Percentiles rank a stretch among this genome's conserved stretches.
Conservation (phyloP, 768 basidiomycete genomes). For the Boletellus ananiceps region DNA sequence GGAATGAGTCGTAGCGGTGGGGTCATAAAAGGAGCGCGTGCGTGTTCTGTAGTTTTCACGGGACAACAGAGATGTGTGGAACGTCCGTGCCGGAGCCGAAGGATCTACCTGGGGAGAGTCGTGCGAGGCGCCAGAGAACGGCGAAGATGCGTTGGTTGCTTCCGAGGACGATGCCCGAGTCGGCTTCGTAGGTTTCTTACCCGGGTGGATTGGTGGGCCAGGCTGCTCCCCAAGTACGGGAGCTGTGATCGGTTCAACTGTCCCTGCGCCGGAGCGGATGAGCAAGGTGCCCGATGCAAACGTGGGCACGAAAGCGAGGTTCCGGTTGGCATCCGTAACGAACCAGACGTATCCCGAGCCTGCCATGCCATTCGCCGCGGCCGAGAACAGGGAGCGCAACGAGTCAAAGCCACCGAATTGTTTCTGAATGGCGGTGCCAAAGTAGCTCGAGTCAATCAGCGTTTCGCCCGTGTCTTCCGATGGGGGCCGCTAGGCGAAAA, state of each 20-base stretch:
- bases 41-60: constrained; percentile 4
- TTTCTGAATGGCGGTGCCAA: constrained; percentile 21
- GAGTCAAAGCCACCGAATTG: constrained; percentile 62
- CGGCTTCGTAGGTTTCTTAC: background rate
- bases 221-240: constrained; percentile 30
- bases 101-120: constrained; percentile 28
- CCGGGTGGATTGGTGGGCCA: background rate
- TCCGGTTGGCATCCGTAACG: constrained; percentile 60
- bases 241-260: constrained; percentile 19
- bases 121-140: constrained; percentile 40
- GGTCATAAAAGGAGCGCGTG: constrained; percentile 28
- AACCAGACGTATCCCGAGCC: constrained; percentile 86
- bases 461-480: constrained; percentile 20
- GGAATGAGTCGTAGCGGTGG: constrained; percentile 4
- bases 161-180: constrained; percentile 19
- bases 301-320: constrained; percentile 74
- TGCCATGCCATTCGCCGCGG: constrained; percentile 74
- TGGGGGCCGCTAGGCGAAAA: constrained; percentile 33
- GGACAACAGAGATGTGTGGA: constrained; percentile 22
- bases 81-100: constrained; percentile 27
- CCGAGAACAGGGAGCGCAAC: constrained; percentile 71
- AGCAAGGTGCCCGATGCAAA: constrained; percentile 88
- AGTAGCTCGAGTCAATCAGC: constrained; percentile 9
- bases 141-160: constrained; percentile 35
- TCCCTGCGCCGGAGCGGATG: constrained; percentile 52